Base-by-base conservation (phyloP, 2,329 filamentous ascomycete genomes). In the Elsinoe perseae region DNA sequence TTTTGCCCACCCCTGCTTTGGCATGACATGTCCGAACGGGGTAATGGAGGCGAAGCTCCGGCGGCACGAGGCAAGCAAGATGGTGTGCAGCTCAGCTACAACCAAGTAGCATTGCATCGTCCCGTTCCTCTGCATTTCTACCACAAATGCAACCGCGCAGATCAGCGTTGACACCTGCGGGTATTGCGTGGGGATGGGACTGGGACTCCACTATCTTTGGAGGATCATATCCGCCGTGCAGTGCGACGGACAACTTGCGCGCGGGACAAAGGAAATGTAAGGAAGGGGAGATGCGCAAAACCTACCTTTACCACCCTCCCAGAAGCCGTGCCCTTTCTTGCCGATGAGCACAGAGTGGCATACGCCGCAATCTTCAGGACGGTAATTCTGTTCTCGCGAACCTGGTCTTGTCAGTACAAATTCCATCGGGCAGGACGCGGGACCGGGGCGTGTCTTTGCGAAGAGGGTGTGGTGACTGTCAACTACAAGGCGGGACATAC, bases 351-450 rank as follows among this genome's bases (percentile, higher is more conserved):
- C 80, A 30, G 83, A 75, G 50, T 84, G 85, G 66, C 89, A 95
- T 64, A 88, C 82, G 1, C 75, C 78, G 68, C 89, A 95, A 59
- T 85, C 83, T 65, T 91, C 86, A 1, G 86, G 83, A 20, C 83
- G 76, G 70, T 89, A 95, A 61, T 83, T 83, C 72, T 92, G 87
- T 74, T 95, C 89, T 53, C 89, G 77, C 61, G 85, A 89, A 70
- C 88, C 68, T 68, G 56, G 34, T 4, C 9, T 4, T 23, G 21
- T 25, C 56, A 44, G 30, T 52, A 38, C n/a, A 27, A n/a, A 32
- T 50, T 3, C 40, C 25, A 12, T 25, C 12, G 23, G 23, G 20
- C n/a, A 21, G 23, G 40, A 23, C 40, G 20, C 20, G 40, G 40
- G 40, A 44, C n/a, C n/a, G n/a, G n/a, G n/a, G n/a, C n/a, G n/a